Evolutionary conservation across 176 grass and related monocot genomes (phyloP).

Genomic region (Aegilops tauschii): DNA sequence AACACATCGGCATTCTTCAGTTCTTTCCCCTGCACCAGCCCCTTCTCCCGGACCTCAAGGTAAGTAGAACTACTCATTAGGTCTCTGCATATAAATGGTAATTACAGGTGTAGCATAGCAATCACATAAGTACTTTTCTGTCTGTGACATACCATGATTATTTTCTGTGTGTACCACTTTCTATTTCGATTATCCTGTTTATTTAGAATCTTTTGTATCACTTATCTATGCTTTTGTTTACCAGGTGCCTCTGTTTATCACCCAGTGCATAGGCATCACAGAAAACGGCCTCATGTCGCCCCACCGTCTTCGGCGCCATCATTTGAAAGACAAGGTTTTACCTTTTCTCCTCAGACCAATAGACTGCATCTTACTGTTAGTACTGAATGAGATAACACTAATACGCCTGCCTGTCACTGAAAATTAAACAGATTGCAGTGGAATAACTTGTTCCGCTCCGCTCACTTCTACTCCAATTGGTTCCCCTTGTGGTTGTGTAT

Average conservation of each 20-base stretch:
- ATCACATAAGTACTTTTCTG: background rate
- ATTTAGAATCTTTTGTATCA: background rate
- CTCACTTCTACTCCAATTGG: conserved; percentile 82
- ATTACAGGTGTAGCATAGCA: background rate
- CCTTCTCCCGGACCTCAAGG: conserved; percentile 46
- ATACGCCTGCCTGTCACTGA: background rate
- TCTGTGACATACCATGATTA: background rate
- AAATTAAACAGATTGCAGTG: conserved; percentile 55
- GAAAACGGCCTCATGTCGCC: conserved; percentile 28
- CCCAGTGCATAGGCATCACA: conserved; percentile 47
- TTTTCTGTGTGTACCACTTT: background rate
- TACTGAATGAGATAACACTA: background rate
- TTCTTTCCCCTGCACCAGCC: conserved; percentile 37
- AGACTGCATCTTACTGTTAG: background rate
- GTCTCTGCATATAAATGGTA: background rate
- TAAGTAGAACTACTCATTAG: conserved; percentile 29
- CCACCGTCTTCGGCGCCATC: conserved; percentile 38
- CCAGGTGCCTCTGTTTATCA: conserved; percentile 31
- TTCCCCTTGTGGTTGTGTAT: conserved; percentile 85
- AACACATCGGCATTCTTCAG: conserved; percentile 29
- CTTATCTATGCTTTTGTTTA: background rate
- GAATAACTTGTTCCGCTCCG: conserved; percentile 54
- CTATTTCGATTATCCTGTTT: background rate
- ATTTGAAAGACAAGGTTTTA: conserved; percentile 56
- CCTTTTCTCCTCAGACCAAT: conserved; percentile 17